phyloP scores from a whole-genome alignment of 805 yeast species.

The Yarrowia sp. region DNA sequence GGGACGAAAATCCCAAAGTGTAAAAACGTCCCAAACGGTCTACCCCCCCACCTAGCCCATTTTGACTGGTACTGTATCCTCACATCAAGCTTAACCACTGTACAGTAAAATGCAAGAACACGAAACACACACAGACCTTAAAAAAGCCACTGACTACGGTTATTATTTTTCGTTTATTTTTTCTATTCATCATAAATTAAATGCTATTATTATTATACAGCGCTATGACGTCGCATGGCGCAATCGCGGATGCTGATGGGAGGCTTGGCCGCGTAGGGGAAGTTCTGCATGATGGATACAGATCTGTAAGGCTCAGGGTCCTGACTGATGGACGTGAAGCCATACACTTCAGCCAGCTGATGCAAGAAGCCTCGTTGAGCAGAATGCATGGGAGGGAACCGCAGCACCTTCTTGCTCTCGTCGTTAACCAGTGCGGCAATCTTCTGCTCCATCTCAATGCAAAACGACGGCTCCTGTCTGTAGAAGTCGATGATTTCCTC shows the following conservation, averaged over 20 bases:
- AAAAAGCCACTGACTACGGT: no score
- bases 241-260: constrained; percentile 8
- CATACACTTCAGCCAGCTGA: constrained; percentile 58
- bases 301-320: constrained; percentile 79
- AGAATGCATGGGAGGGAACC: constrained; percentile 71
- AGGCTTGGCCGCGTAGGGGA: constrained; percentile 6
- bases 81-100: no score
- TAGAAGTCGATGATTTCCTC: constrained; percentile 47
- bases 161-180: no score
- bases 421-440: constrained; percentile 50
- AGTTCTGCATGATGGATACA: constrained; percentile 20
- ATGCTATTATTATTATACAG: neutral
- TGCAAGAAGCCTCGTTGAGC: constrained; percentile 72
- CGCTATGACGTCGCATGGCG: neutral
- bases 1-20: no score
- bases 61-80: no score
- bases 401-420: constrained; percentile 44
- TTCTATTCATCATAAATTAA: neutral
- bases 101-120: no score
- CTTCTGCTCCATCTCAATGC: constrained; percentile 57
- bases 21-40: no score
- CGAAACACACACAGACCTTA: no score
- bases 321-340: constrained; percentile 66
- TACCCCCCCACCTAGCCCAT: no score
- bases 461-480: constrained; percentile 63